A percentile compares a stretch with the other conserved stretches of the same genome.
phyloP scores from a whole-genome alignment of 768 basidiomycete genomes.

The Cantharellus cinnabarinus region DNA sequence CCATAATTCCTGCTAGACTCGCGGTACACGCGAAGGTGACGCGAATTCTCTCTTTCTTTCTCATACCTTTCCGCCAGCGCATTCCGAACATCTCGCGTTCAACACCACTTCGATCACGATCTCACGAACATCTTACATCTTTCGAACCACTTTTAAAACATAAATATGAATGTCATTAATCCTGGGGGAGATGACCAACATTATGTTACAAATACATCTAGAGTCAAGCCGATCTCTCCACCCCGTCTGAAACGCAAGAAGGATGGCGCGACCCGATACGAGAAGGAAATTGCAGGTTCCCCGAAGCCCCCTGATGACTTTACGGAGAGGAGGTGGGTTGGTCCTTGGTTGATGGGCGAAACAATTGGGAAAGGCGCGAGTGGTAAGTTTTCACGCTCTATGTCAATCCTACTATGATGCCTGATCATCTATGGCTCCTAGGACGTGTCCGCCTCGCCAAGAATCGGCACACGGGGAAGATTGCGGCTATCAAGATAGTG shows the following conservation, averaged over 20 bases:
- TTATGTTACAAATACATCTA: no score
- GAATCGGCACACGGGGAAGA: slow-evolving; percentile 70
- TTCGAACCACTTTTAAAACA: no score
- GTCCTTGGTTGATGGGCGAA: slow-evolving; percentile 65
- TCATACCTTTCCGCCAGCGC: no score
- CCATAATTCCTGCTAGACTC: no score
- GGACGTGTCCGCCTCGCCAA: slow-evolving; percentile 82
- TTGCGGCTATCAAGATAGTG: slow-evolving; percentile 89
- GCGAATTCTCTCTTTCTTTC: no score
- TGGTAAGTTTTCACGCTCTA: slow-evolving; percentile 24
- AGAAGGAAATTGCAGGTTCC: neutral
- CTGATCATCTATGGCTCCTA: slow-evolving; percentile 14
- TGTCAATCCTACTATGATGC: neutral
- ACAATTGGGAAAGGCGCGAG: slow-evolving; percentile 69
- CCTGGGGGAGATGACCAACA: no score
- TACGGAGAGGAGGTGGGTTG: slow-evolving; percentile 25
- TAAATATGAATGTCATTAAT: no score
- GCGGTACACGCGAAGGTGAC: no score
- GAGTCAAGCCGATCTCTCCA: neutral
- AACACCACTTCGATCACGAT: no score
- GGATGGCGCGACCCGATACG: neutral
- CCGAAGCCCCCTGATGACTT: neutral
- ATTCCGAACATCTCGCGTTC: no score
- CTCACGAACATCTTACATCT: no score
- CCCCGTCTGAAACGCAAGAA: neutral